Base-by-base conservation (phyloP, 805 yeast species). In the Wickerhamia fluorescens region DNA sequence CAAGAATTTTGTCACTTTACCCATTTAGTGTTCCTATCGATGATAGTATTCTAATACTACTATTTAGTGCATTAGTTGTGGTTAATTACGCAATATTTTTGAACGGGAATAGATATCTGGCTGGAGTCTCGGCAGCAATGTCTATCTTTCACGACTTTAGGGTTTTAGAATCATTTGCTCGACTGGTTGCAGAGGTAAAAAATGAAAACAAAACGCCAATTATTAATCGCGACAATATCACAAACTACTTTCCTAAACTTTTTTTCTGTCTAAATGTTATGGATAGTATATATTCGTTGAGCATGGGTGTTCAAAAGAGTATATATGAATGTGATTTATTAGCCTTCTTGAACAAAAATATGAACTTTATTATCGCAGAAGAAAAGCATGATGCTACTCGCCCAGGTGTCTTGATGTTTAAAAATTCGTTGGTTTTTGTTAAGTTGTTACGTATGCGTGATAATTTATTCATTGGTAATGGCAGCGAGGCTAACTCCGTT, bases 121-220 rank as follows among this genome's bases (percentile, higher is more conserved):
- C 75, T 22, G 76, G 78, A 1, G 58, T 80, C 16, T 65, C 75
- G 3, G 56, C 49, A 24, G 59, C 79, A 2, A 61, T 68, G 9
- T 55, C 76, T 2, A 61, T 75, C 9, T 71, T 77, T 44, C 73
- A 73, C 45, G 85, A 77, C 41, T 68, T 74, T 49, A 67, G 67
- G 37, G 51, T 78, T 6, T 61, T 62, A 39, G 65, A 68, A 30
- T 56, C 61, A 27, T 57, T 63, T 41, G 53, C n/a, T n/a, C n/a
- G n/a, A n/a, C n/a, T n/a, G n/a, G n/a, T 61, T 16, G 68, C 61
- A 32, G 51, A 58, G 10, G 39, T 53, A 7, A 51, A 61, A 39
- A 58, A 65, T n/a, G n/a, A n/a, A n/a, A n/a, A n/a, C 20, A 41
- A 40, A 30, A 20, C 37, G 20, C 23, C 37, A 28, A 20, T 20